Evolutionary conservation across 2,329 filamentous ascomycete genomes (phyloP).

Genomic region (Geosmithia putterillii): DNA sequence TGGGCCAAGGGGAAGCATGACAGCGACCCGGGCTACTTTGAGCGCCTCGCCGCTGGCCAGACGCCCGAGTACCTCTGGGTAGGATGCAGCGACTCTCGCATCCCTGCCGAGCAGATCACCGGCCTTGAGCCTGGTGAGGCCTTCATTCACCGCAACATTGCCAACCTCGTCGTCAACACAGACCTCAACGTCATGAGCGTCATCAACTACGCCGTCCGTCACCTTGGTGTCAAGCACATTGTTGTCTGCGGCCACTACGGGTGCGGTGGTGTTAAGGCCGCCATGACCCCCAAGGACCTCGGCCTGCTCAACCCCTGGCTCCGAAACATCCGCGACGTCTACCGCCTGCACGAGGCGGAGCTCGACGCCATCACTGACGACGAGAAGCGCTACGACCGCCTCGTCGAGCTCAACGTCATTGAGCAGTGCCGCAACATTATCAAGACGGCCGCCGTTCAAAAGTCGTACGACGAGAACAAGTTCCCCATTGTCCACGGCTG

Average conservation of each 20-base stretch:
- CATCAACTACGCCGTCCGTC: constrained; percentile 74
- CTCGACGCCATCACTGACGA: constrained; percentile 50
- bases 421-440: constrained; percentile 68
- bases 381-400: constrained; percentile 49
- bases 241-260: constrained; percentile 70
- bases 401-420: constrained; percentile 76
- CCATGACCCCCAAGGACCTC: constrained; percentile 58
- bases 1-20: constrained; percentile 50
- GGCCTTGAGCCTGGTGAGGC: constrained; percentile 79
- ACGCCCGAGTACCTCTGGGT: constrained; percentile 71
- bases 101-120: constrained; percentile 82
- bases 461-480: constrained; percentile 49
- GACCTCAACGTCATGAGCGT: constrained; percentile 74
- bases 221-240: constrained; percentile 73
- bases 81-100: constrained; percentile 80
- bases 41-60: constrained; percentile 51
- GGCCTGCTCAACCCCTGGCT: constrained; percentile 64
- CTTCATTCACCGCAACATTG: constrained; percentile 91
- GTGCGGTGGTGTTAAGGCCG: constrained; percentile 65
- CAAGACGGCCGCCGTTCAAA: constrained; percentile 70
- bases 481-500: constrained; percentile 63
- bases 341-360: constrained; percentile 58
- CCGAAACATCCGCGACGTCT: constrained; percentile 62
- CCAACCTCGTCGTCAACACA: constrained; percentile 70
- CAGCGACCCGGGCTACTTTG: constrained; percentile 54